phyloP scores from a whole-genome alignment of 139 green algal genomes.

The Chlamydomonas eustigma region DNA sequence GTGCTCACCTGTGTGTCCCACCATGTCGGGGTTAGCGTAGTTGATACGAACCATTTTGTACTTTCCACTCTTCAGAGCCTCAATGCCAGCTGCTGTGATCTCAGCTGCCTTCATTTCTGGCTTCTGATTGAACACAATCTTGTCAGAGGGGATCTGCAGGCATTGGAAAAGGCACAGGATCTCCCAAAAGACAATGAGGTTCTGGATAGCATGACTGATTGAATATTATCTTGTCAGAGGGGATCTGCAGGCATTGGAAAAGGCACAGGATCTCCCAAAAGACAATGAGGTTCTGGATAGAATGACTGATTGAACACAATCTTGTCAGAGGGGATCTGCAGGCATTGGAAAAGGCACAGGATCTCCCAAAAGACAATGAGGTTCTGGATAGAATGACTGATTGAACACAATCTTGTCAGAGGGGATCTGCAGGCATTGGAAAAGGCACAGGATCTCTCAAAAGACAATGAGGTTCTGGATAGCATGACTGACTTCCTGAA shows the following conservation, averaged over 20 bases:
- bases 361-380: constrained; percentile 74
- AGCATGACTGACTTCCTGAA: constrained; percentile 85
- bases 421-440: constrained; percentile 57
- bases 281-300: constrained; percentile 84
- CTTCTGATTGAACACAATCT: constrained; percentile 86
- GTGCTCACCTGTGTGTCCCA: constrained; percentile 72
- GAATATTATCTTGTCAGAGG: constrained; percentile 80
- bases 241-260: neutral
- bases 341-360: neutral
- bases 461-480: constrained; percentile 88
- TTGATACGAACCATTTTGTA: constrained; percentile 77
- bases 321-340: constrained; percentile 83
- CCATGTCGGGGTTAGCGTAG: constrained; percentile 88
- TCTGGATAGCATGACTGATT: constrained; percentile 82
- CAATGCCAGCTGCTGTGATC: constrained; percentile 84
- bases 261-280: constrained; percentile 41
- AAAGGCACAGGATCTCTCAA: constrained; percentile 38
- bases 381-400: constrained; percentile 82
- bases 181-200: too few relatives aligned
- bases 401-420: constrained; percentile 90
- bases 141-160: constrained; percentile 84
- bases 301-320: constrained; percentile 89
- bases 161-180: neutral
- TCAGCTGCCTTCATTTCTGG: constrained; percentile 93
- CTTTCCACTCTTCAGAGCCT: constrained; percentile 68